Base-by-base conservation (phyloP, 2,329 filamentous ascomycete genomes). In the Apiospora sp. region DNA sequence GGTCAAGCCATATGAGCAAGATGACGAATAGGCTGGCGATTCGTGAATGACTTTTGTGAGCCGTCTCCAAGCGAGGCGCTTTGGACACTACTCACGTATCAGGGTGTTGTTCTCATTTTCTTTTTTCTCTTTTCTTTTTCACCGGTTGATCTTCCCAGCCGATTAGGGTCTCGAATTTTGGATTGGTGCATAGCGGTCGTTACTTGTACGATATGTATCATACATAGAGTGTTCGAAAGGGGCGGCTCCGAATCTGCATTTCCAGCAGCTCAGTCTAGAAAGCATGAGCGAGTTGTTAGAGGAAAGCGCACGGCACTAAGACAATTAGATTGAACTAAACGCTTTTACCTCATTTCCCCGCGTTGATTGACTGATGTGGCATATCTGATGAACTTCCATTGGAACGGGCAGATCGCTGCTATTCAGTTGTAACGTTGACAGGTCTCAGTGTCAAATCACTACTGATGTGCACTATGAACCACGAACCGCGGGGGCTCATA, bases 111-210 rank as follows among this genome's bases (percentile, higher is more conserved):
- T 12, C 14, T 64, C 49, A 27, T 64, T 24, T 41, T 41, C 34
- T 64, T 64, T n/a, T 37, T 37, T 64, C 58, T 13, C n/a, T 19
- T 61, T 51, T 24, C 16, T 58, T 30, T 27, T 30, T 58, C 30
- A 16, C 19, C 58, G 34, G 58, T 22, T 64, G 58, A 10, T 13
- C 10, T 14, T 2, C 4, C 19, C 34, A 37, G 34, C 10, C 34
- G 30, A n/a, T 41, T 64, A 64, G 58, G 58, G 58, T 64, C 22
- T 41, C 58, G 30, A 7, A 0, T 64, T 64, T 64, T 16, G 58
- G 30, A 10, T n/a, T 22, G 41, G 6, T 49, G 58, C 58, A 41
- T 64, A 37, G 58, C 58, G 58, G n/a, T 64, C 58, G 58, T 64
- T n/a, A 41, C n/a, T 13, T 64, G 8, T 2, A 64, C 58, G 34